phyloP scores from a whole-genome alignment of 257 asterid genomes.

The Sherardia arvensis region DNA sequence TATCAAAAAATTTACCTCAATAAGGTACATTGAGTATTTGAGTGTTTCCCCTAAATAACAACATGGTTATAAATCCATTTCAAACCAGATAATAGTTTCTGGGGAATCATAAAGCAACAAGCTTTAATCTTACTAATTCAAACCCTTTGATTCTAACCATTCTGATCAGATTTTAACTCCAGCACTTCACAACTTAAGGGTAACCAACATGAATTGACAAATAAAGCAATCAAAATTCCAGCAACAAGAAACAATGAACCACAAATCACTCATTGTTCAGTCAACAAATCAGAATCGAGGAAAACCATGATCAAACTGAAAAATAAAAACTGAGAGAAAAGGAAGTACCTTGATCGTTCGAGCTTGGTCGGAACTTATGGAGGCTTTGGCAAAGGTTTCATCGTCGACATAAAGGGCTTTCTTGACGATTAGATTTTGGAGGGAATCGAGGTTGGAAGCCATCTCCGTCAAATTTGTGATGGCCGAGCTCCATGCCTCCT shows the following conservation, averaged over 20 bases:
- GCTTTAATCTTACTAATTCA: background rate
- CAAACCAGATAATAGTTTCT: background rate
- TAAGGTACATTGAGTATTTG: background rate
- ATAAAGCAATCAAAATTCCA: background rate
- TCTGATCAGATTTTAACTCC: background rate
- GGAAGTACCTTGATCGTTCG: constrained; percentile 68
- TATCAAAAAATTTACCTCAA: background rate
- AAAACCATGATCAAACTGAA: background rate
- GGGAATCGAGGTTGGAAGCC: constrained; percentile 69
- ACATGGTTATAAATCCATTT: background rate
- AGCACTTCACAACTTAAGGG: background rate
- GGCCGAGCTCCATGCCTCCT: constrained; percentile 87
- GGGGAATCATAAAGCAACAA: background rate
- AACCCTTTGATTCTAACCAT: background rate
- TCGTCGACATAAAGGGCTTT: constrained; percentile 88
- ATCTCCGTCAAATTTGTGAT: constrained; percentile 72
- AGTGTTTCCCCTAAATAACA: background rate
- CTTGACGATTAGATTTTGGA: constrained; percentile 59
- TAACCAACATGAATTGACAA: background rate
- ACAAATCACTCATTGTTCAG: background rate
- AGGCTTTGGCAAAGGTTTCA: constrained; percentile 78
- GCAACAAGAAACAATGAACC: background rate
- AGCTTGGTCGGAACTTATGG: constrained; percentile 79
- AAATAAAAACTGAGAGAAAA: background rate
- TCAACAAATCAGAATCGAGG: constrained; percentile 6